Evolutionary conservation across 495 filamentous ascomycete genomes (phyloP).

Genomic region (Glonium stellatum): DNA sequence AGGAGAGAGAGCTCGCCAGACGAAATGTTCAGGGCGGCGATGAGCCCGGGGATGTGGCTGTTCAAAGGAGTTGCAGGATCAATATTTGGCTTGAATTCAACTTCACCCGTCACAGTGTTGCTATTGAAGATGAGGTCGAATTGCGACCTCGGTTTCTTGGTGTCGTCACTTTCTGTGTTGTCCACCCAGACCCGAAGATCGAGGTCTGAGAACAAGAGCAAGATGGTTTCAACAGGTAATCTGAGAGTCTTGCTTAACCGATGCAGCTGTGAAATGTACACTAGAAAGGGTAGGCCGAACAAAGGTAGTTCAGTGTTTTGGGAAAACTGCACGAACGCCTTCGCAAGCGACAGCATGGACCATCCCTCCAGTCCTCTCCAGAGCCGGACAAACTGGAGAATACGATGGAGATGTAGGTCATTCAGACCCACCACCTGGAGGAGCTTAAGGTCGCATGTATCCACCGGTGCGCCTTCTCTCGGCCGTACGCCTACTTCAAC

Average conservation of each 20-base stretch:
- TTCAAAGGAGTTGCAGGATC: background rate
- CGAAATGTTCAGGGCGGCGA: background rate
- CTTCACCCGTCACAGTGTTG: too few relatives aligned
- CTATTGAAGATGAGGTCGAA: too few relatives aligned
- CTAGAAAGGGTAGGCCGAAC: background rate
- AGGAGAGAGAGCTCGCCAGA: background rate
- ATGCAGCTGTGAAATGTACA: background rate
- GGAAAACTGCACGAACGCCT: background rate
- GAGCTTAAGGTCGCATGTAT: background rate
- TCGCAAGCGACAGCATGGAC: background rate
- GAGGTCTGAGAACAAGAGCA: too few relatives aligned
- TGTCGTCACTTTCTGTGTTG: too few relatives aligned
- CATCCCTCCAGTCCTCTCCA: background rate
- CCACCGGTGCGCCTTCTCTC: background rate
- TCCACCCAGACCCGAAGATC: too few relatives aligned
- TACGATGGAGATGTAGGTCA: background rate
- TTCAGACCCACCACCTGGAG: background rate
- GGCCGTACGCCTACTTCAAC: background rate
- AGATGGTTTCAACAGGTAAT: too few relatives aligned
- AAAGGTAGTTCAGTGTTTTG: background rate
- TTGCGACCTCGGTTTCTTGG: too few relatives aligned
- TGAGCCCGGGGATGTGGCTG: background rate
- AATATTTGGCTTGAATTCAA: too few relatives aligned
- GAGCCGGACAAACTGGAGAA: background rate
- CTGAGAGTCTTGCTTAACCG: too few relatives aligned